phyloP scores from a whole-genome alignment of 441 rosid genomes.

The Bruguiera hainesii region DNA sequence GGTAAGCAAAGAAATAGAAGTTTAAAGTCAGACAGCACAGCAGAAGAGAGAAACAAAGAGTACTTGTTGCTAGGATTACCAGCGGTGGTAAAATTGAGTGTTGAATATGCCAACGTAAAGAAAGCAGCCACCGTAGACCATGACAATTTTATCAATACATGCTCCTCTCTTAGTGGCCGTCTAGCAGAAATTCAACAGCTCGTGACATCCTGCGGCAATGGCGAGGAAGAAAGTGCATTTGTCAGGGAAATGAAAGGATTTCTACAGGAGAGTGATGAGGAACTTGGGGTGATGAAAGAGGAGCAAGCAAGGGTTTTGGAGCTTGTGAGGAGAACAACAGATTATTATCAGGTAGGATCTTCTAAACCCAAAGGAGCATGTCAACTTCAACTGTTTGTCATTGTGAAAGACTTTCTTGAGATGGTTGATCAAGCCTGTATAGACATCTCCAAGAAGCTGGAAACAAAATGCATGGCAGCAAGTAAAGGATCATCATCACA shows the following conservation, averaged over 20 bases:
- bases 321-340: conserved; percentile 51
- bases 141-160: conserved; percentile 29
- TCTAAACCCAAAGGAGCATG: conserved; percentile 27
- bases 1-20: conserved; percentile 4
- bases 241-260: conserved; percentile 44
- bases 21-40: conserved; percentile 7
- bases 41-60: conserved; percentile 34
- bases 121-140: conserved; percentile 47
- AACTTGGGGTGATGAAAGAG: conserved; percentile 30
- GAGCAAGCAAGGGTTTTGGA: conserved; percentile 40
- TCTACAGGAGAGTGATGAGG: conserved; percentile 38
- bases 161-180: conserved; percentile 30
- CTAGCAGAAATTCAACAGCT: conserved; percentile 35
- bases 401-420: conserved; percentile 58
- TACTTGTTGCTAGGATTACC: conserved; percentile 43
- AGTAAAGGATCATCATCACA: conserved; percentile 29
- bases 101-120: conserved; percentile 44
- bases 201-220: conserved; percentile 15
- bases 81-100: conserved; percentile 32
- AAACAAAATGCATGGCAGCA: conserved; percentile 23
- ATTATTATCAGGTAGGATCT: conserved; percentile 54
- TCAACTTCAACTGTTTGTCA: conserved; percentile 48
- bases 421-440: conserved; percentile 55
- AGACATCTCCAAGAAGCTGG: conserved; percentile 39
- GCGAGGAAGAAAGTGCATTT: conserved; percentile 28